phyloP scores from a whole-genome alignment of 257 asterid species.

The Agastache rugosa region DNA sequence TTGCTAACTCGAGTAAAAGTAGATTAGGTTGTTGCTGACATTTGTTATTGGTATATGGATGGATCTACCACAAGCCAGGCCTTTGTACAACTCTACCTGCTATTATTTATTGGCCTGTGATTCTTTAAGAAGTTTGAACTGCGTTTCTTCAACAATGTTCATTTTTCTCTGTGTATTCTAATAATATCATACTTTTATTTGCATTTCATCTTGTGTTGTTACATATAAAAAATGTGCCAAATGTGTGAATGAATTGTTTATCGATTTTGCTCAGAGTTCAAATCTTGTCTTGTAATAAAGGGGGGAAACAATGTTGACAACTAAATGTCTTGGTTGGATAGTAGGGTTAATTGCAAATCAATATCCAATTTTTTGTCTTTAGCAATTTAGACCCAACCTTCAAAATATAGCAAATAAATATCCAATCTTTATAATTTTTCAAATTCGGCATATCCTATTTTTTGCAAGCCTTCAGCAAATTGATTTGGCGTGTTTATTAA shows the following conservation, averaged over 20 bases:
- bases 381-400: too few species aligned
- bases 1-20: constrained; percentile 32
- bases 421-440: too few species aligned
- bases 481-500: too few species aligned
- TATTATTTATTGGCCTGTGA: constrained; percentile 30
- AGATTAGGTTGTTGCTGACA: constrained; percentile 29
- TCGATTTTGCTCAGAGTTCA: neutral
- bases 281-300: too few species aligned
- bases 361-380: too few species aligned
- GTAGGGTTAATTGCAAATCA: too few species aligned
- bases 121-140: constrained; percentile 21
- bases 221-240: neutral
- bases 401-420: too few species aligned
- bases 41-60: constrained; percentile 28
- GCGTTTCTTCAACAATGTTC: constrained; percentile 10
- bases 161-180: neutral
- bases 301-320: neutral
- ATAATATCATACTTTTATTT: neutral
- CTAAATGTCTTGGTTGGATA: too few species aligned
- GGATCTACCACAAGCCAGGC: constrained; percentile 7
- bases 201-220: neutral
- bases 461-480: too few species aligned
- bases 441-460: too few species aligned
- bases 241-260: neutral
- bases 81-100: constrained; percentile 19